A percentile compares a stretch with the other conserved stretches of the same genome.
phyloP scores from a whole-genome alignment of 345 rosid genomes.

The Streptanthus diversifolius region DNA sequence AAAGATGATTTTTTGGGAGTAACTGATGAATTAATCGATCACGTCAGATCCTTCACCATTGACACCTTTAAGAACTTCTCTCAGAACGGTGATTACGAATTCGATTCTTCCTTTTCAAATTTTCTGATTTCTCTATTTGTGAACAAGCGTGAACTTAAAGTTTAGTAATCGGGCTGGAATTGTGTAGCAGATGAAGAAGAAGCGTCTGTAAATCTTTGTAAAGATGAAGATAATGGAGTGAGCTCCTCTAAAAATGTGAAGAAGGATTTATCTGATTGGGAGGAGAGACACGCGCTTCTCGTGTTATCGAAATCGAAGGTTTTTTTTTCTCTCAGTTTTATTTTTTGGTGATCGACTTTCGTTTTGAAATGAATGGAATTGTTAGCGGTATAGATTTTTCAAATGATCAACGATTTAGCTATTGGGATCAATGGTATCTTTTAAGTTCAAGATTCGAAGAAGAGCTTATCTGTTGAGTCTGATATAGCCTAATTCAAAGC shows the following conservation, averaged over 20 bases:
- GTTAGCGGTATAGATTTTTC: not conserved
- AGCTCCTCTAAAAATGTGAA: constrained; percentile 41
- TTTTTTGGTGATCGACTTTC: not conserved
- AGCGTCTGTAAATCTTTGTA: constrained; percentile 21
- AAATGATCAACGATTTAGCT: not conserved
- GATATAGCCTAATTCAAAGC: not conserved
- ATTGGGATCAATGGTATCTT: not conserved
- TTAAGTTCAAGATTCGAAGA: not conserved
- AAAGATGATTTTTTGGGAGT: constrained; percentile 54
- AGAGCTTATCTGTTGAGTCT: not conserved
- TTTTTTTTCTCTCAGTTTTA: constrained; percentile 5
- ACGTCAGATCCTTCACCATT: constrained; percentile 56
- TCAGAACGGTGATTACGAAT: constrained; percentile 42
- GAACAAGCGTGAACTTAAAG: not conserved
- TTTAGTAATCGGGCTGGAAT: not conserved
- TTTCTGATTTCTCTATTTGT: not conserved
- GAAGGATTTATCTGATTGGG: constrained; percentile 80
- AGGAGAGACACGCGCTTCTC: constrained; percentile 66
- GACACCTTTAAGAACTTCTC: constrained; percentile 78
- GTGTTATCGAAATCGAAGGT: constrained; percentile 71
- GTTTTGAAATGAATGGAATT: not conserved
- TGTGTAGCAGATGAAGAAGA: constrained; percentile 44
- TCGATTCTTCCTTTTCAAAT: not conserved
- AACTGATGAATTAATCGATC: constrained; percentile 57
- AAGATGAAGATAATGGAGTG: constrained; percentile 36